These are phyloP conservation scores for Cladobotryum protrusum DNA, from an alignment of 2,329 filamentous ascomycete species.

Conservation along the genomic window DNA sequence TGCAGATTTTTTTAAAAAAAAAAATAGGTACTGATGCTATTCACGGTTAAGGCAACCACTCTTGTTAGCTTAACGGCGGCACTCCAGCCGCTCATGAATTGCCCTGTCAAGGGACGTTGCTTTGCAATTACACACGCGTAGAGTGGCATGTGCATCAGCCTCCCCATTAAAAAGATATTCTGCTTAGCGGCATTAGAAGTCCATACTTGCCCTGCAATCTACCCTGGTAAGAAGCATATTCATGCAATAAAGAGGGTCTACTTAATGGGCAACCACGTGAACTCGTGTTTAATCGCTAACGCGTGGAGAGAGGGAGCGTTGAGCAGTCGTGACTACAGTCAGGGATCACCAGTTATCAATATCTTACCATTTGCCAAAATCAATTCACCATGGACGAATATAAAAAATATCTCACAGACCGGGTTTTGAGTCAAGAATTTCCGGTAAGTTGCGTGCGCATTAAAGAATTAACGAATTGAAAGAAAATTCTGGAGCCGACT, in stretches of 20 bases:
- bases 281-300: constrained; percentile 11
- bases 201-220: no score
- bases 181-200: neutral
- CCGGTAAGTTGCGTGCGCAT: constrained; percentile 46
- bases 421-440: constrained; percentile 68
- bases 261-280: constrained; percentile 7
- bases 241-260: constrained; percentile 3
- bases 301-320: neutral
- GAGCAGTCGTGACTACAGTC: neutral
- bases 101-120: no score
- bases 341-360: no score
- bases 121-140: no score
- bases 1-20: no score
- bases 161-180: neutral
- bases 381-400: constrained; percentile 51
- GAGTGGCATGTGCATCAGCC: no score
- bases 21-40: no score
- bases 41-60: no score
- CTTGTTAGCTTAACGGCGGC: no score
- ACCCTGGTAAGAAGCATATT: neutral
- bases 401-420: constrained; percentile 65
- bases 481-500: neutral
- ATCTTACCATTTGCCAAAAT: neutral
- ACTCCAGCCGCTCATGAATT: no score
- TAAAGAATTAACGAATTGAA: neutral